These are phyloP conservation scores for Aspergillus floridensis DNA, from an alignment of 2,329 filamentous ascomycete genomes.

Conservation along the genomic window DNA sequence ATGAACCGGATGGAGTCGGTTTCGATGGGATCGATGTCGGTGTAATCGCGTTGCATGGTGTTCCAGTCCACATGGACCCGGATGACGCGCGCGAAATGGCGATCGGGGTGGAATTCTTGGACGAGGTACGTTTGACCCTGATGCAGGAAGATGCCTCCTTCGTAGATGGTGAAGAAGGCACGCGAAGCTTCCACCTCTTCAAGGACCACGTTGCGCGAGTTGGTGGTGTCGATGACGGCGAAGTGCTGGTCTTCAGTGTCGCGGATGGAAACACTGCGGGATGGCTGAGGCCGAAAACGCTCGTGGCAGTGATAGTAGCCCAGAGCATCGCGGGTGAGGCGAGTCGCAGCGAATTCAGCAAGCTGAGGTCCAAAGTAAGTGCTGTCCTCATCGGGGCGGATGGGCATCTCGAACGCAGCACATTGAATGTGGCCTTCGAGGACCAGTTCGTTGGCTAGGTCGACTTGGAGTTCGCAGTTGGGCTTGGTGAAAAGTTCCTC, in stretches of 20 bases:
- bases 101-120: constrained; percentile 78
- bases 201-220: constrained; percentile 77
- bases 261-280: constrained; percentile 79
- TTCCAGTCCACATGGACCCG: constrained; percentile 92
- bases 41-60: constrained; percentile 88
- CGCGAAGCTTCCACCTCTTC: constrained; percentile 95
- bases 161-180: constrained; percentile 94
- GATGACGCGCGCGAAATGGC: constrained; percentile 80
- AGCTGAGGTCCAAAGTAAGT: constrained; percentile 78
- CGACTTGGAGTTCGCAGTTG: constrained; percentile 84
- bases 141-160: constrained; percentile 94
- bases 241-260: constrained; percentile 92
- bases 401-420: constrained; percentile 91
- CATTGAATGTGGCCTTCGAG: constrained; percentile 94
- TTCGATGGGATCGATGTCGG: constrained; percentile 89
- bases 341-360: constrained; percentile 66
- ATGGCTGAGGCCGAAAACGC: constrained; percentile 80
- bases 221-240: constrained; percentile 80
- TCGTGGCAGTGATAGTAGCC: constrained; percentile 90
- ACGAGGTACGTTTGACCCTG: constrained; percentile 93
- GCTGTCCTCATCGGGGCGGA: constrained; percentile 71
- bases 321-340: constrained; percentile 68
- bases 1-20: constrained; percentile 83
- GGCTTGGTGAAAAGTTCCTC: constrained; percentile 87
- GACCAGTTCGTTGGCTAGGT: constrained; percentile 86